Evolutionary conservation across 768 basidiomycete genomes (phyloP), one percentile per base, ranked within the genome.

Genomic region (Guyanaporus albipodus): DNA sequence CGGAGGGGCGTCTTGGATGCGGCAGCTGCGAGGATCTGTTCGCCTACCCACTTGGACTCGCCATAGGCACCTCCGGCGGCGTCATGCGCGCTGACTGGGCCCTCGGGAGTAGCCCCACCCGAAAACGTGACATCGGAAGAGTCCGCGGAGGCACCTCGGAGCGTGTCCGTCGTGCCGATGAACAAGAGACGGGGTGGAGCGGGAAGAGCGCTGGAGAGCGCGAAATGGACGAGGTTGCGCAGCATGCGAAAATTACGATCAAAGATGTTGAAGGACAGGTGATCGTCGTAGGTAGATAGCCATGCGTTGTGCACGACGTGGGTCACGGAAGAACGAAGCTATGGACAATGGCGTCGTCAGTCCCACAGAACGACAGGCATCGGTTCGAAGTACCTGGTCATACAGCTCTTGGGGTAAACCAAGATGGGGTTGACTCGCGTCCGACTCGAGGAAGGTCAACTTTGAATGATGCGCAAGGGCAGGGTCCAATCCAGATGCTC

Each of bases 241-340:
- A 69, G 33, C 37, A 34, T 46, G 18, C 19, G 23, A 22, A 51
- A 27, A 28, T 33, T 36, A 7, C 55, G 48, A 4, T 48, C 31
- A 18, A 57, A 59, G 31, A 49, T 28, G 32, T 32, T 38, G 9
- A 52, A 50, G 3, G 52, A 44, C 8, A 35, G 42, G 12, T 40
- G 19, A 8, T 42, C 32, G 10, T 53, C 43, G 17, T 23, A n/a
- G 8, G 44, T 29, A 9, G 40, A 53, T 8, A 51, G 24, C 51
- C 49, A 62, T 21, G 60, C 49, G 9, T 70, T 70, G 55, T 72
- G 69, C 14, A 72, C 67, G 53, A 75, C 61, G 26, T 64, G 66
- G 11, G 70, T 73, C 6, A 68, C 55, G 9, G 57, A 60, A n/a
- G 39, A 50, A 11, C 44, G 55, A 33, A 58, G 48, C 55, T 59